Evolutionary conservation across 441 rosid species (phyloP), one percentile per base, ranked within the genome.

Genomic region (Pelargonium hybrid): DNA sequence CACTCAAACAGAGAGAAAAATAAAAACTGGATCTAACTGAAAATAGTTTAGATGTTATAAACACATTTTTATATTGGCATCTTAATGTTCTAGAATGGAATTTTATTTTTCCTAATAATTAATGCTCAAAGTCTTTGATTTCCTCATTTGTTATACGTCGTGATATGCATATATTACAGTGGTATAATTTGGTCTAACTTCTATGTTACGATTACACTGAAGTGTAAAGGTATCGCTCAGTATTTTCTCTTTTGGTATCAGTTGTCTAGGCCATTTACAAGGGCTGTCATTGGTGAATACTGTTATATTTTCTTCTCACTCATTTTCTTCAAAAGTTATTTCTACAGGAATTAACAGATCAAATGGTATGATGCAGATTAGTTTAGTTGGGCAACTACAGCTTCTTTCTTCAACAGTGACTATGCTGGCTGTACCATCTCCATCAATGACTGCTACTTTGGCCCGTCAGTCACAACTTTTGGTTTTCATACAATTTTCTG

Each of bases 361-460:
- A 72, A 67, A 64, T 79, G 39, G 64, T 66, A 25, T 82, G 71
- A 54, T 87, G 86, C 98, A 94, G 99, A 79, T 92, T 79, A 80
- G 82, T 79, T 81, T 94, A 75, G 83, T 79, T 81, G 92, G 97
- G 68, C 96, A 91, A 81, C 92, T 90, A 73, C 98, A 94, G 84
- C 89, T 94, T 79, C 97, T 92, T 81, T 94, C 99, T 75, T 92
- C 99, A 59, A 82, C 93, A 1, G 87, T 92, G 75, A 87, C 96
- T 54, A 91, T 91, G 86, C 84, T 94, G 81, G 96, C 97, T 72
- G 95, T 94, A 39, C 97, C 98, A 71, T 82, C 92, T 72, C 97
- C 98, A 68, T 94, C 98, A 43, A 78, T 91, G 79, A 92, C 91
- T 39, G 98, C 99, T 78, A 90, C 96, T 76, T 80, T 94, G 83